A percentile compares a stretch with the other conserved stretches of the same genome.
These are phyloP conservation scores for Globisporangium spinosum DNA, from an alignment of 352 stramenopile species.

Conservation along the genomic window DNA sequence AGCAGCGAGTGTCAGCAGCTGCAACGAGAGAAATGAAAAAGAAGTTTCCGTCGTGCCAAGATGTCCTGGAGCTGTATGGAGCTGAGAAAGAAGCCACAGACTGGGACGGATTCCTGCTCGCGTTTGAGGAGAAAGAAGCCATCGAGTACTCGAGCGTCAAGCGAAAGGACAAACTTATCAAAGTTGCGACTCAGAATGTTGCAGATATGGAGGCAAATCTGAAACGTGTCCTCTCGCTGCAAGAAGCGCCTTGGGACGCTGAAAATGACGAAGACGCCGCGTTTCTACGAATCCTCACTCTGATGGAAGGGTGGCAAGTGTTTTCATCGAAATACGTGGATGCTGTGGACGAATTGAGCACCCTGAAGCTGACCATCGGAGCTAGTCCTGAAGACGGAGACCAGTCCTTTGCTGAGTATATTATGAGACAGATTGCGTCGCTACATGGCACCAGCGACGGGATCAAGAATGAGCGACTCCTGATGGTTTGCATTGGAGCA, in stretches of 20 bases:
- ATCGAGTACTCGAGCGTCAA: conserved; percentile 36
- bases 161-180: conserved; percentile 53
- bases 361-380: conserved; percentile 40
- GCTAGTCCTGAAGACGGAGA: conserved; percentile 37
- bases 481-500: conserved; percentile 32
- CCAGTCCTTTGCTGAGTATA: conserved; percentile 36
- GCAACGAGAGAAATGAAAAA: conserved; percentile 59
- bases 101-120: conserved; percentile 41
- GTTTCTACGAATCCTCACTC: conserved; percentile 32
- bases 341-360: conserved; percentile 31
- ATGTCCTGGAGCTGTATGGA: conserved; percentile 24
- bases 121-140: conserved; percentile 33
- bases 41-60: conserved; percentile 28
- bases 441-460: conserved; percentile 15
- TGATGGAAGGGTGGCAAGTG: conserved; percentile 39
- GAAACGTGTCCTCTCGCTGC: conserved; percentile 17
- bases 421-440: conserved; percentile 17
- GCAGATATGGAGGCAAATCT: conserved; percentile 30
- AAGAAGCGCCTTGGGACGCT: conserved; percentile 22
- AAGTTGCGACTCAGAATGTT: conserved; percentile 44
- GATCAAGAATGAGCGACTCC: conserved; percentile 16
- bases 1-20: conserved; percentile 36
- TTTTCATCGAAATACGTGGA: conserved; percentile 43
- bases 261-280: neutral
- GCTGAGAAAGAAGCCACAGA: conserved; percentile 14